Evolutionary conservation across 1,284 basidiomycete genomes (phyloP).

Genomic region (Fomitopsis pinicola): DNA sequence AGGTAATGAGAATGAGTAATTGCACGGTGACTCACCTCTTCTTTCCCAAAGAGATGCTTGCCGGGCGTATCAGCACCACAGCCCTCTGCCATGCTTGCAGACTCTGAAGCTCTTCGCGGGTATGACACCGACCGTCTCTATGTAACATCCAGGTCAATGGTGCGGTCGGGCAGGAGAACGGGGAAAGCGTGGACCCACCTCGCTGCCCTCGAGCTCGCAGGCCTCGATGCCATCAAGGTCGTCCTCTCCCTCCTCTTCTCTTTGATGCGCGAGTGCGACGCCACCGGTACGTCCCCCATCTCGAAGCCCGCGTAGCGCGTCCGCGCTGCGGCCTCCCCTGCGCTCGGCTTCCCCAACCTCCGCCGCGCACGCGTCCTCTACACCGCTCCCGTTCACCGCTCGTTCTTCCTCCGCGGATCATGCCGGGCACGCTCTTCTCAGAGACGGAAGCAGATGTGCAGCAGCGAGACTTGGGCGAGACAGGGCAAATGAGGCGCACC

Average conservation of each 20-base stretch:
- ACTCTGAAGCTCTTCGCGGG: too few relatives aligned
- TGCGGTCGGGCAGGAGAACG: too few relatives aligned
- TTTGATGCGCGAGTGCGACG: slow-evolving; percentile 28
- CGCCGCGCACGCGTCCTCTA: neutral
- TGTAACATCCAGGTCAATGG: too few relatives aligned
- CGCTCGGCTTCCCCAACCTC: slow-evolving; percentile 17
- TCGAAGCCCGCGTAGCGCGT: slow-evolving; percentile 37
- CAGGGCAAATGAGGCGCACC: neutral
- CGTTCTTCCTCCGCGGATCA: slow-evolving; percentile 9
- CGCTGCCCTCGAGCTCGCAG: slow-evolving; percentile 20
- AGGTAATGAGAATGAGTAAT: too few relatives aligned
- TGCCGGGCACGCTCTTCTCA: slow-evolving; percentile 23
- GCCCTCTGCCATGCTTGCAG: too few relatives aligned
- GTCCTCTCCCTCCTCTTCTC: slow-evolving; percentile 15
- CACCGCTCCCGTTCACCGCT: neutral
- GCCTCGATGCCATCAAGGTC: slow-evolving; percentile 29
- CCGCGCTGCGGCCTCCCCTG: slow-evolving; percentile 32
- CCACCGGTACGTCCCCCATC: slow-evolving; percentile 13
- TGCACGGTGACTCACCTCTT: too few relatives aligned
- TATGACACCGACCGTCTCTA: too few relatives aligned
- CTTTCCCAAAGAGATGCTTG: too few relatives aligned
- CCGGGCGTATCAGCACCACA: too few relatives aligned
- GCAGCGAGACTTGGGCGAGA: neutral
- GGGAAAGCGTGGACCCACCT: slow-evolving; percentile 15
- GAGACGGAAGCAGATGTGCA: slow-evolving; percentile 7